A percentile compares a stretch with the other conserved stretches of the same genome.
Evolutionary conservation across 2,329 filamentous ascomycete genomes (phyloP).

Genomic region (Beauveria scarabaeidicola): DNA sequence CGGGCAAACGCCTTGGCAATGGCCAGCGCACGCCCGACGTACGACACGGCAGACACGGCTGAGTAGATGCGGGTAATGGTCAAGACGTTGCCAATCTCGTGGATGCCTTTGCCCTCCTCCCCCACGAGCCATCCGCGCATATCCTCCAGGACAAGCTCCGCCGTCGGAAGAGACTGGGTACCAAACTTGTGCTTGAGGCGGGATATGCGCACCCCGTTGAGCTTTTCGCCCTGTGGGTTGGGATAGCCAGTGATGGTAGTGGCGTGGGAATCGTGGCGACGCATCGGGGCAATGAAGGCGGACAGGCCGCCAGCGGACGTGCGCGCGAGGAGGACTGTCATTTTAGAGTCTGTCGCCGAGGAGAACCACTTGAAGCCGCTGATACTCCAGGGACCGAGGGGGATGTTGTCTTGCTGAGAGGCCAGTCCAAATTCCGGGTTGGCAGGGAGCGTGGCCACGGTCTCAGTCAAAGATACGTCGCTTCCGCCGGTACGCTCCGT

Average conservation of each 20-base stretch:
- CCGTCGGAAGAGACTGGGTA: constrained; percentile 61
- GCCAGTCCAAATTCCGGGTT: constrained; percentile 6
- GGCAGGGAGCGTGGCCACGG: constrained; percentile 35
- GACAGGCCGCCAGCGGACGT: constrained; percentile 42
- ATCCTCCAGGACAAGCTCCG: constrained; percentile 57
- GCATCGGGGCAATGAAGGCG: constrained; percentile 58
- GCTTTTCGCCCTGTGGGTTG: constrained; percentile 27
- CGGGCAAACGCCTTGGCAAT: constrained; percentile 50
- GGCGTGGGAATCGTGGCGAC: constrained; percentile 29
- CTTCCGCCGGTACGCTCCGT: constrained; percentile 62
- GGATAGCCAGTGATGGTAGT: constrained; percentile 21
- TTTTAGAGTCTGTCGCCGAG: constrained; percentile 55
- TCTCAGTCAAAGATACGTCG: constrained; percentile 62
- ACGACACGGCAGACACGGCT: constrained; percentile 42
- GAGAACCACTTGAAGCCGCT: constrained; percentile 64
- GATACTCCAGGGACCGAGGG: constrained; percentile 47
- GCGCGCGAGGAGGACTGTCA: constrained; percentile 53
- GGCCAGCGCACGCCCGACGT: constrained; percentile 46
- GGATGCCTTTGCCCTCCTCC: constrained; percentile 55
- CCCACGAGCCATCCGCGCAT: constrained; percentile 61
- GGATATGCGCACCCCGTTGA: constrained; percentile 61
- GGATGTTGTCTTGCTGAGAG: constrained; percentile 11
- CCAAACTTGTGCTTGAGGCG: constrained; percentile 66
- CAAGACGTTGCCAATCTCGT: constrained; percentile 59
- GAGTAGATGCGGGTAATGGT: constrained; percentile 58